Conservation (phyloP, 106 monocot genomes). For the Dendrobium chrysotoxum region DNA sequence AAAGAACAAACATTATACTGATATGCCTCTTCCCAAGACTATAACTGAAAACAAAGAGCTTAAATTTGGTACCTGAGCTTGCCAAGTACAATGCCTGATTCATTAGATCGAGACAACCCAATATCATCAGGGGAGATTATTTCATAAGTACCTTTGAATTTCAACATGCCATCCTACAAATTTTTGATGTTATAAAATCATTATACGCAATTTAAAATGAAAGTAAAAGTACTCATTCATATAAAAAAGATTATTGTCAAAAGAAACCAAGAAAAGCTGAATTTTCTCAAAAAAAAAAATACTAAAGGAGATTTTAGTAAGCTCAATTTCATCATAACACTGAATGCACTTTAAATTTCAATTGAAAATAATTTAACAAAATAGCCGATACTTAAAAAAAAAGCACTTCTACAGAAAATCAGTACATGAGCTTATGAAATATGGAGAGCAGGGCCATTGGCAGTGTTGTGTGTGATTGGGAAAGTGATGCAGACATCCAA, state of each 20-base stretch:
- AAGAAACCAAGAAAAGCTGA: background rate
- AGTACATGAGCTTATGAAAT: background rate
- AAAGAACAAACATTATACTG: no score
- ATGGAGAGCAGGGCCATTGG: no score
- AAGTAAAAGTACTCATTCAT: background rate
- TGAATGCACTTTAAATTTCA: no score
- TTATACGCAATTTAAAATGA: background rate
- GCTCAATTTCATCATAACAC: no score
- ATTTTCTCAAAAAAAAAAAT: no score
- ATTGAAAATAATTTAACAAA: background rate
- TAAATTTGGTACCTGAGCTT: constrained; percentile 62
- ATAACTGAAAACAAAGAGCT: no score
- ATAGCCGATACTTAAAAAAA: background rate
- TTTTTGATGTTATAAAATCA: background rate
- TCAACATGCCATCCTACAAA: constrained; percentile 93
- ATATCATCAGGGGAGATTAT: constrained; percentile 92
- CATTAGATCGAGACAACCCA: constrained; percentile 76
- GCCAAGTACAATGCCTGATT: constrained; percentile 89
- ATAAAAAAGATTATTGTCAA: background rate
- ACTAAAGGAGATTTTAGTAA: no score
- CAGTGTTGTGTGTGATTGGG: no score
- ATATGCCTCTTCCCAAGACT: no score
- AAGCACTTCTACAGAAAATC: background rate
- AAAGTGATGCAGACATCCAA: no score
- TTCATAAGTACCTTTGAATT: constrained; percentile 91